Evolutionary conservation across 352 stramenopile species (phyloP).

Genomic region (Pythium diclinum): DNA sequence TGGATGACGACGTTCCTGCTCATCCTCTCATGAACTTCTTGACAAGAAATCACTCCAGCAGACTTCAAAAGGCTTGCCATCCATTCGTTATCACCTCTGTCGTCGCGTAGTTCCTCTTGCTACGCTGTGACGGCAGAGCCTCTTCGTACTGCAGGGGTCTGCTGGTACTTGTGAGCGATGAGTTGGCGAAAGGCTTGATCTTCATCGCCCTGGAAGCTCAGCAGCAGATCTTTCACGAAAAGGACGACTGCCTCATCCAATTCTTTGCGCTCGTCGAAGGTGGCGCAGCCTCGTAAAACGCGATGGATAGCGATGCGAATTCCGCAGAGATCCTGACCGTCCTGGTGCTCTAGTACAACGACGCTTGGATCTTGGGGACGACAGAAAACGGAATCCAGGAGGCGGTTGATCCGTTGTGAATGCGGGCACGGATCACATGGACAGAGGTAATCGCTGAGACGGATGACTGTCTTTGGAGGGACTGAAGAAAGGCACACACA

Average conservation of each 20-base stretch:
- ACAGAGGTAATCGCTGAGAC: conserved; percentile 52
- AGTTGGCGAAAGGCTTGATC: conserved; percentile 46
- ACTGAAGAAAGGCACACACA: background rate
- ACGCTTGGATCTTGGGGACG: background rate
- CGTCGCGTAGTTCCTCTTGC: background rate
- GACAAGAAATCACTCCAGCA: too few relatives aligned
- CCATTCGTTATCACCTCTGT: too few relatives aligned
- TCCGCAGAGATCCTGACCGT: background rate
- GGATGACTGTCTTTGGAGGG: background rate
- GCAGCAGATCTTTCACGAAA: conserved; percentile 34
- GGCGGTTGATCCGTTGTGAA: conserved; percentile 41
- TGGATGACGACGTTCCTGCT: background rate
- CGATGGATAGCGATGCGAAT: conserved; percentile 29
- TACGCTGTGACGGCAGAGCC: background rate
- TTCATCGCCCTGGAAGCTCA: conserved; percentile 43
- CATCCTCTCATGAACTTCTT: background rate
- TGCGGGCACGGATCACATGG: conserved; percentile 60
- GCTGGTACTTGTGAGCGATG: background rate
- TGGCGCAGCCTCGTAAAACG: conserved; percentile 57
- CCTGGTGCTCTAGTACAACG: background rate
- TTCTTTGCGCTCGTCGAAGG: conserved; percentile 61
- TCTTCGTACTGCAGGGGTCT: background rate
- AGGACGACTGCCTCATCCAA: conserved; percentile 1
- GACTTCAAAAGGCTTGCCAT: too few relatives aligned
- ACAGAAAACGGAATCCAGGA: conserved; percentile 30